phyloP scores from a whole-genome alignment of 2,329 filamentous ascomycete species.

The Arthrobotrys conoides region DNA sequence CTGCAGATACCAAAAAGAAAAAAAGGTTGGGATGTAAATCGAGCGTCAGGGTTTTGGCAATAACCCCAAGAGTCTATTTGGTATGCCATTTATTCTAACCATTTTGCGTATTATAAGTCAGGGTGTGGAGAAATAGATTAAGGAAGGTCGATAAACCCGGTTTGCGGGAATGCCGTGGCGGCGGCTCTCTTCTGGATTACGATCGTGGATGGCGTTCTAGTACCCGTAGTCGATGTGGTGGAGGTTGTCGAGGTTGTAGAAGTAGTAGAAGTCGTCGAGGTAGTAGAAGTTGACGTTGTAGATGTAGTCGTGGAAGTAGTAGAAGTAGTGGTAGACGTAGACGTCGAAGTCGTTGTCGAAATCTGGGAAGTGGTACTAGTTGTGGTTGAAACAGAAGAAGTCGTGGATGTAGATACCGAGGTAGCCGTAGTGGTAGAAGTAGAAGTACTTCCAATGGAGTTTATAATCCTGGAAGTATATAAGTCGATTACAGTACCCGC shows the following conservation, averaged over 20 bases:
- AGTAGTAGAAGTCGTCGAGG: slow-evolving; percentile 15
- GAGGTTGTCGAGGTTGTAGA: slow-evolving; percentile 35
- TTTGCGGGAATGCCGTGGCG: background rate
- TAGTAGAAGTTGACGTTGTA: slow-evolving; percentile 36
- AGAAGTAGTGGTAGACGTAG: slow-evolving; percentile 40
- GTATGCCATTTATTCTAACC: background rate
- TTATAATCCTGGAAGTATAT: slow-evolving; percentile 43
- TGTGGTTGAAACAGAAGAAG: slow-evolving; percentile 18
- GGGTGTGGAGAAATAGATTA: background rate
- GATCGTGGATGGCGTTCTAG: slow-evolving; percentile 48
- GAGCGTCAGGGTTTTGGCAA: background rate
- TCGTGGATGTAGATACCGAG: slow-evolving; percentile 20
- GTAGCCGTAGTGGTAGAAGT: slow-evolving; percentile 27
- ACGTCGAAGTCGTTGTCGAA: slow-evolving; percentile 34
- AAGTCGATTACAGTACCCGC: slow-evolving; percentile 35
- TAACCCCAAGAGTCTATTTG: background rate
- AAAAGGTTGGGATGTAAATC: background rate
- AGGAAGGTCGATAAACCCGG: slow-evolving; percentile 8
- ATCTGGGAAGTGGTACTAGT: slow-evolving; percentile 30
- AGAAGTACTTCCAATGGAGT: slow-evolving; percentile 35
- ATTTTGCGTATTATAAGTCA: background rate
- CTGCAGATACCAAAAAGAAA: background rate
- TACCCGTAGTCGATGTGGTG: slow-evolving; percentile 10
- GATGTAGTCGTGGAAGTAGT: slow-evolving; percentile 38
- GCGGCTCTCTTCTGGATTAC: slow-evolving; percentile 29